Base-by-base conservation (phyloP, 805 yeast species). In the Jamesozyma gamospora region DNA sequence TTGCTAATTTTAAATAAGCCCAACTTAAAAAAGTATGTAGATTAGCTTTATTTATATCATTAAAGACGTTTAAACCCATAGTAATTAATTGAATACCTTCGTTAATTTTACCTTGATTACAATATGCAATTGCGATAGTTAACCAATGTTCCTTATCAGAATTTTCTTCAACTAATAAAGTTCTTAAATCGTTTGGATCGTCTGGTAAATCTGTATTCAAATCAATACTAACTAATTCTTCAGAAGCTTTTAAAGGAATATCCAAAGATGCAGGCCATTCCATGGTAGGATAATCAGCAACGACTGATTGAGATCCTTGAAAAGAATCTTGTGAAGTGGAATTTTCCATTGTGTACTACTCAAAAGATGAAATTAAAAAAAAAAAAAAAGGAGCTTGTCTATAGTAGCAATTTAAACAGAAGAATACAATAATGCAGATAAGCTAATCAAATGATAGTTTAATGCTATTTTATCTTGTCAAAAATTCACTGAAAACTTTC, bases 211-310 rank as follows among this genome's bases (percentile, higher is more conserved):
- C 97, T 28, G 78, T 77, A 38, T 73, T 73, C 43, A 82, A 70
- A 53, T 87, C 90, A 49, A 92, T 75, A 38, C 85, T 81, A 46
- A 90, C 95, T 45, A 85, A 82, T 63, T 87, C 95, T 51, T 81
- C 83, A 42, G 79, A 78, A 41, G 73, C 81, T 46, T 70, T 71
- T 55, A 86, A 66, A 32, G 95, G 96, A 53, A 90, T 81, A 58
- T 67, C 71, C 32, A 66, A 37, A 6, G 59, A 37, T 8, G 49
- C 47, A 15, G 58, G 53, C 63, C 64, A 57, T 36, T 53, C 52
- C 52, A 57, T 50, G 11, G 42, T 34, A 6, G 62, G 64, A 41
- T 60, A 59, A 9, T 40, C 50, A 13, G 21, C 8, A n/a, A 29
- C 2, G 4, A 17, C 34, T 10, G 27, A 19, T 3, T 19, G 5